Evolutionary conservation across 2,329 filamentous ascomycete genomes (phyloP), one percentile per base, ranked within the genome.

Genomic region (Trichoderma cornu-damae): DNA sequence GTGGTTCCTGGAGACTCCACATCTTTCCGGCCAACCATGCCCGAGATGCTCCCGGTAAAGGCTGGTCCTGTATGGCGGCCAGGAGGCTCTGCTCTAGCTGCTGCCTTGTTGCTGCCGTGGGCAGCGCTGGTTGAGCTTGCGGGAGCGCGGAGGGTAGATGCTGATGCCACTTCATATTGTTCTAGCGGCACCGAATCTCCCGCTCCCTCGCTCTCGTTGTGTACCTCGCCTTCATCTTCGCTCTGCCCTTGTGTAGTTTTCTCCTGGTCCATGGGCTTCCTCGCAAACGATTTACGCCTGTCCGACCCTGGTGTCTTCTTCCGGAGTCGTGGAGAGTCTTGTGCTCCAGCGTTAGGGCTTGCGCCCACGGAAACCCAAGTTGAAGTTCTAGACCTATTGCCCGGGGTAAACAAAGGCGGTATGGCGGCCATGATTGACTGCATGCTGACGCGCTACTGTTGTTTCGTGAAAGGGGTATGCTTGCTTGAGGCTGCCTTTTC

Each of bases 351-450:
- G 16, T 14, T 11, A 11, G 56, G 18, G 35, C 34, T 42, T 20
- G 50, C n/a, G 2, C 37, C 48, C 3, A 40, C 11, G 3, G 49
- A 30, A 14, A 20, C 24, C 24, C 50, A 28, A 6, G 51, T 14
- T 37, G 51, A 44, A n/a, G 35, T 16, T 24, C 37, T 42, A 4
- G 44, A 2, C 3, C 12, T 24, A 14, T 34, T 49, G 48, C 38
- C 14, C 4, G 55, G 55, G 3, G 55, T 51, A 16, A 58, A 40
- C 3, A 56, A 9, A 40, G 52, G 24, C 12, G 46, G 46, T 22
- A 56, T 48, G 24, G 52, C 34, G 7, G 52, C 43, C 43, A 56
- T 56, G 35, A 56, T 56, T 14, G 52, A 56, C 34, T 56, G 32
- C 52, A 56, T 56, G 2, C 4, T 48, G 52, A 22, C 40, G 40